A percentile compares a stretch with the other conserved stretches of the same genome.
Conservation (phyloP, 2,329 filamentous ascomycete genomes). For the Fusarium sarcochroum region DNA sequence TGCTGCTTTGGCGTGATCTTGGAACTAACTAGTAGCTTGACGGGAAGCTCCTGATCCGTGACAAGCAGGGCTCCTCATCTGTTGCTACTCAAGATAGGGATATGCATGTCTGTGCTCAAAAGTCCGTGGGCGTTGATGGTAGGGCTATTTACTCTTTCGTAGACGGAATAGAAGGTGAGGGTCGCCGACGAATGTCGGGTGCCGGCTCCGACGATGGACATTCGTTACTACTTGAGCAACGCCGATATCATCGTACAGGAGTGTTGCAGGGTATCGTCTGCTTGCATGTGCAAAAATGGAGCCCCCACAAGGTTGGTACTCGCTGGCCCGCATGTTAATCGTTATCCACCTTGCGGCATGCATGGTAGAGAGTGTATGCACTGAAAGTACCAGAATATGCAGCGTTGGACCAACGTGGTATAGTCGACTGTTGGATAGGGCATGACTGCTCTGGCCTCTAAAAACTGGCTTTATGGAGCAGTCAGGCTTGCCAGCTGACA, state of each 20-base stretch:
- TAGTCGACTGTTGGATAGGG: constrained; percentile 23
- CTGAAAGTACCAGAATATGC: constrained; percentile 36
- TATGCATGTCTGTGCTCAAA: constrained; percentile 25
- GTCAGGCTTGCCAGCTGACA: constrained; percentile 32
- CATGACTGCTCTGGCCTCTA: constrained; percentile 22
- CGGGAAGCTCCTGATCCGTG: constrained; percentile 31
- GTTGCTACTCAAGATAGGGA: constrained; percentile 30
- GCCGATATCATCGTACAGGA: constrained; percentile 39
- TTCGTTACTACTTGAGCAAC: constrained; percentile 29
- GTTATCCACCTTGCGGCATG: constrained; percentile 15
- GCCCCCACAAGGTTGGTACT: constrained; percentile 14
- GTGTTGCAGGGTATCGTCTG: constrained; percentile 29
- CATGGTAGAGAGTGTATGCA: constrained; percentile 21
- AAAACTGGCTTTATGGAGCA: constrained; percentile 25
- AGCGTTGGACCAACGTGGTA: constrained; percentile 37
- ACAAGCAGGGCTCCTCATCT: constrained; percentile 20
- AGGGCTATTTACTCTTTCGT: not conserved
- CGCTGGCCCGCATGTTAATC: constrained; percentile 23
- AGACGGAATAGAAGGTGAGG: not conserved
- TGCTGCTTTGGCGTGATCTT: constrained; percentile 26
- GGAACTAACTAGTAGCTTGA: constrained; percentile 17
- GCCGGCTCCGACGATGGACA: constrained; percentile 10
- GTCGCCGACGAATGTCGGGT: constrained; percentile 21
- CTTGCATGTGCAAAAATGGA: constrained; percentile 34
- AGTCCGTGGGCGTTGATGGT: constrained; percentile 2